Conservation (phyloP, 1,284 basidiomycete genomes). For the Fomitiporia mediterranea region DNA sequence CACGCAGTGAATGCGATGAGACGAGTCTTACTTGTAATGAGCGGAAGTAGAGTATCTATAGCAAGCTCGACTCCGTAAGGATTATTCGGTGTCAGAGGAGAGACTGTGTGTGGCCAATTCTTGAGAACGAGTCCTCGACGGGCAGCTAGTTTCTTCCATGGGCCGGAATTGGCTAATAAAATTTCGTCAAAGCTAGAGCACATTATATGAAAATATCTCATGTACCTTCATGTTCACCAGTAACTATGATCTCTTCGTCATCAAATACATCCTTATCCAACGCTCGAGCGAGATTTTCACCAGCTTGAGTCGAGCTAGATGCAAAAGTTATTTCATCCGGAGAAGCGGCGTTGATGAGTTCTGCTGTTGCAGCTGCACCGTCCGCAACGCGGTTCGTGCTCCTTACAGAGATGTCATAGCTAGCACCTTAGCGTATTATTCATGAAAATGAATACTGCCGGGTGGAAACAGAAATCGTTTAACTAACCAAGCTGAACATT, state of each 20-base stretch:
- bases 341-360: conserved; percentile 58
- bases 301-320: conserved; percentile 60
- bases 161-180: conserved; percentile 61
- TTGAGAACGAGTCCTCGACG: conserved; percentile 52
- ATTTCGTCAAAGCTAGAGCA: not conserved
- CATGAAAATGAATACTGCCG: not conserved
- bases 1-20: conserved; percentile 72
- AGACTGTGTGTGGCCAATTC: conserved; percentile 49
- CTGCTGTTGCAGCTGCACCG: conserved; percentile 48
- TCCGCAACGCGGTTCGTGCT: conserved; percentile 50
- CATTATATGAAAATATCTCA: not conserved
- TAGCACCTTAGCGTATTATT: conserved; percentile 33
- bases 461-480: not conserved
- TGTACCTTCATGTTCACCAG: conserved; percentile 73
- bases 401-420: conserved; percentile 52
- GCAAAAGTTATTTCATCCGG: conserved; percentile 64
- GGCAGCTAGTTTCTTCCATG: conserved; percentile 73
- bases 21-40: conserved; percentile 62
- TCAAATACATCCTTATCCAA: conserved; percentile 47
- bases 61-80: conserved; percentile 61
- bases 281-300: conserved; percentile 60
- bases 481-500: conserved; percentile 63
- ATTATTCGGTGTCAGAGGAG: conserved; percentile 44
- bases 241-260: conserved; percentile 71
- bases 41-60: conserved; percentile 52